Evolutionary conservation across 352 stramenopile species (phyloP).

Genomic region (Thalassiosira livingstoniorum): DNA sequence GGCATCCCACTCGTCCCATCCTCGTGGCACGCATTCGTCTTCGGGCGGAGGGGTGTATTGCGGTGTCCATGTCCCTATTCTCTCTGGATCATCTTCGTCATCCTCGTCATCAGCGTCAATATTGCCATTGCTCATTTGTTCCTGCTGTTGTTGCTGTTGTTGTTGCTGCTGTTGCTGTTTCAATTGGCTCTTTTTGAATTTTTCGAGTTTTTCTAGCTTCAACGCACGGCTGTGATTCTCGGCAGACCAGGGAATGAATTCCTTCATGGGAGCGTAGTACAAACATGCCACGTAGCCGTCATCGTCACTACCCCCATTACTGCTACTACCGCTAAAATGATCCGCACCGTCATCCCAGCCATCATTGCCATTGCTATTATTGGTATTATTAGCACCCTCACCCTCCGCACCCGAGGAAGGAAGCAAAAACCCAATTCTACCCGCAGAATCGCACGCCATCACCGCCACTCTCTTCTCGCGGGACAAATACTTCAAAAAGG

Average conservation of each 20-base stretch:
- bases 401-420: conserved; percentile 28
- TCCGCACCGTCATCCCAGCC: not conserved
- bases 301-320: not conserved
- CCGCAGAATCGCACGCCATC: conserved; percentile 67
- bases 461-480: conserved; percentile 60
- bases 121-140: not conserved
- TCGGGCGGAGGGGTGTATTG: conserved; percentile 52
- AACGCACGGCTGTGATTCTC: conserved; percentile 27
- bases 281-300: conserved; percentile 63
- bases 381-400: conserved; percentile 7
- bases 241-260: conserved; percentile 56
- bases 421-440: conserved; percentile 70
- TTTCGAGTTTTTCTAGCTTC: too few relatives aligned
- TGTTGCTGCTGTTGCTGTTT: conserved; percentile 8
- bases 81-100: not conserved
- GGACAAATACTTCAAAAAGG: conserved; percentile 65
- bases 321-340: not conserved
- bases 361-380: not conserved
- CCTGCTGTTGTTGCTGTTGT: not conserved
- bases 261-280: conserved; percentile 66
- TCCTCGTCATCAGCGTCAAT: conserved; percentile 2
- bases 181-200: not conserved
- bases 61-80: conserved; percentile 44
- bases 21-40: conserved; percentile 36
- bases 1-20: conserved; percentile 24